These are phyloP conservation scores for Myxozyma vanderwaltii DNA, from an alignment of 805 yeast genomes.

Conservation along the genomic window DNA sequence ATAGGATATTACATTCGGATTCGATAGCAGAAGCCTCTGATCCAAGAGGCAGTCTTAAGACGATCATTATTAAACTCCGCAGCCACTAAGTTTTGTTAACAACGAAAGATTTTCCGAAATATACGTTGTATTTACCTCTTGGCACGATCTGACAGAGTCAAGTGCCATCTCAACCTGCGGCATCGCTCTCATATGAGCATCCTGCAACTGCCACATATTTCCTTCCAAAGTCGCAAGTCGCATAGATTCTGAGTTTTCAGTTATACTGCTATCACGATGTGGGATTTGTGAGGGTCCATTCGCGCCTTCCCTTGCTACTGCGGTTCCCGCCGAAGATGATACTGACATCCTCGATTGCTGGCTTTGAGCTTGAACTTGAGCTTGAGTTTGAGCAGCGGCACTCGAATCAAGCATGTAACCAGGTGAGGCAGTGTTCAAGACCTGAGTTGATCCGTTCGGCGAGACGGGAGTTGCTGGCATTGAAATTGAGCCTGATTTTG, in stretches of 20 bases:
- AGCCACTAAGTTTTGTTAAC: slow-evolving; percentile 7
- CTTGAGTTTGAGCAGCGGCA: slow-evolving; percentile 5
- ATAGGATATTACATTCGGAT: slow-evolving; percentile 12
- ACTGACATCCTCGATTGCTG: too few relatives aligned
- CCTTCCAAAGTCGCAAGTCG: slow-evolving; percentile 20
- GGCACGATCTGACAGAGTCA: slow-evolving; percentile 25
- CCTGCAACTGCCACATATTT: slow-evolving; percentile 32
- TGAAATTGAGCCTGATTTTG: slow-evolving; percentile 46
- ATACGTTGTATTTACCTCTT: slow-evolving; percentile 12
- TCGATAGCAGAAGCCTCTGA: slow-evolving; percentile 10
- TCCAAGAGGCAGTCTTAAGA: slow-evolving; percentile 15
- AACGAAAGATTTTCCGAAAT: neutral
- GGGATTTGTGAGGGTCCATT: neutral
- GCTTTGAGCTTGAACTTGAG: neutral
- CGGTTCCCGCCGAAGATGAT: too few relatives aligned
- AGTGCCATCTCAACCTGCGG: slow-evolving; percentile 24
- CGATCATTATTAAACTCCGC: slow-evolving; percentile 20
- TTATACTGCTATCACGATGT: neutral
- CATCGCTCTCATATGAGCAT: slow-evolving; percentile 22
- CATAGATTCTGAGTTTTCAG: slow-evolving; percentile 12
- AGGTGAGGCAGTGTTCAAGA: slow-evolving; percentile 8
- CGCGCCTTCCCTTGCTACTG: neutral
- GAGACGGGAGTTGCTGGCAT: slow-evolving; percentile 31
- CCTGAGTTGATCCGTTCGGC: slow-evolving; percentile 14
- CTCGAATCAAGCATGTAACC: slow-evolving; percentile 4